These are phyloP conservation scores for Calamus simplicifolius DNA, from an alignment of 176 grass and related monocot species.

Conservation along the genomic window DNA sequence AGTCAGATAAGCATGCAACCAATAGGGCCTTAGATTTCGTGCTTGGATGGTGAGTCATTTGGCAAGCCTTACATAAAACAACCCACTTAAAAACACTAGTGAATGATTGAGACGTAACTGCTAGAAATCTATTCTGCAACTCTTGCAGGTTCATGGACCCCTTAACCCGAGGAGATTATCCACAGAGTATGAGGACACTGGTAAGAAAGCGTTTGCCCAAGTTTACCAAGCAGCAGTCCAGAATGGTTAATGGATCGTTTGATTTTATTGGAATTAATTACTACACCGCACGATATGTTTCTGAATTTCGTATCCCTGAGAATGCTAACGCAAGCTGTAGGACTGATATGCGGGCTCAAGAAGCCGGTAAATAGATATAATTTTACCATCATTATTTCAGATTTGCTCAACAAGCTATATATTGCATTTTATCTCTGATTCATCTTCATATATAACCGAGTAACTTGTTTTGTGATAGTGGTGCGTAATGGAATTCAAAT, in stretches of 20 bases:
- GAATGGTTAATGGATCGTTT: conserved; percentile 59
- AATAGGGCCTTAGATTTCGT: conserved; percentile 73
- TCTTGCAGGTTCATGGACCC: conserved; percentile 77
- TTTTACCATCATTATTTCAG: not conserved
- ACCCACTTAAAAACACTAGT: too few species aligned
- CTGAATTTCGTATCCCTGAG: conserved; percentile 13
- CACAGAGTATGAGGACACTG: conserved; percentile 43
- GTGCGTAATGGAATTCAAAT: conserved; percentile 63
- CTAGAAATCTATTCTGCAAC: not conserved
- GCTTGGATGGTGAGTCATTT: conserved; percentile 77
- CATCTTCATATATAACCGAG: not conserved
- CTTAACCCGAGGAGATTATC: conserved; percentile 63
- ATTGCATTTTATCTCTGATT: not conserved
- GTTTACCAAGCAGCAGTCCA: conserved; percentile 67
- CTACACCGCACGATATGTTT: conserved; percentile 66
- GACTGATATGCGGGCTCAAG: conserved; percentile 42
- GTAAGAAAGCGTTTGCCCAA: conserved; percentile 63
- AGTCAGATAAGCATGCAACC: conserved; percentile 47
- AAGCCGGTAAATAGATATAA: conserved; percentile 31
- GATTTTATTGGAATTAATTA: conserved; percentile 94
- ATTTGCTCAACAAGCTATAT: not conserved
- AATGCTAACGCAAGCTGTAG: conserved; percentile 45
- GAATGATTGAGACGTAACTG: too few species aligned
- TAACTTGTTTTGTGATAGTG: conserved; percentile 29
- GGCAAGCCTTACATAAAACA: not conserved